Evolutionary conservation across 345 rosid genomes (phyloP).

Genomic region (Lepidium africanum): DNA sequence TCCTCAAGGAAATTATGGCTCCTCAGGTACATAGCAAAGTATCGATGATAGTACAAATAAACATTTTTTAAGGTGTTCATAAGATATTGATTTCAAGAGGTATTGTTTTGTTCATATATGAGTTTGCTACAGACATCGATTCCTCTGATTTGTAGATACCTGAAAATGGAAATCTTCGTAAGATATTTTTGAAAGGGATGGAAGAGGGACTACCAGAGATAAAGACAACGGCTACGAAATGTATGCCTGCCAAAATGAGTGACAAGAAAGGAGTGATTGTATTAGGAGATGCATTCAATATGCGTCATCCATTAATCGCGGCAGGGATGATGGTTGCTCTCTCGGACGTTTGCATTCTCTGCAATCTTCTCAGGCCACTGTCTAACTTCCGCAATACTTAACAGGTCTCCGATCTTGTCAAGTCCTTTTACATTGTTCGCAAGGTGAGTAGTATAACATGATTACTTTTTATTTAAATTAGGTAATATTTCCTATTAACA

Average conservation of each 20-base stretch:
- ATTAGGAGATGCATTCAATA: conserved; percentile 25
- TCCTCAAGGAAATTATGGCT: conserved; percentile 22
- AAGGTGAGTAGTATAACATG: neutral
- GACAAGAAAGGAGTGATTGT: conserved; percentile 20
- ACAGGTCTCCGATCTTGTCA: conserved; percentile 4
- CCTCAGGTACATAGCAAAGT: conserved; percentile 25
- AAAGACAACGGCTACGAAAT: neutral
- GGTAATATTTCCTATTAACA: neutral
- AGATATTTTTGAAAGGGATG: conserved; percentile 15
- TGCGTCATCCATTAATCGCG: conserved; percentile 24
- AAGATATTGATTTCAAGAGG: neutral
- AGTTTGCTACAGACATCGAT: neutral
- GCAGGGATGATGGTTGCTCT: conserved; percentile 30
- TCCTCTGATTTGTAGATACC: conserved; percentile 4
- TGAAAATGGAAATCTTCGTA: conserved; percentile 6
- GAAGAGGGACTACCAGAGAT: conserved; percentile 17
- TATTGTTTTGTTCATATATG: neutral
- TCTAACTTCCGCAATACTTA: conserved; percentile 4
- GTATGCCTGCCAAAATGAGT: neutral
- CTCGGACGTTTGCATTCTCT: conserved; percentile 17
- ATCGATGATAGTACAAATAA: neutral
- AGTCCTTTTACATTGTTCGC: conserved; percentile 14
- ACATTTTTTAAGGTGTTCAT: too few relatives aligned
- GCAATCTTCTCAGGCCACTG: conserved; percentile 9
- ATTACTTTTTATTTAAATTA: neutral